Percentiles rank a stretch among this genome's conserved stretches.
phyloP scores from a whole-genome alignment of 1,284 basidiomycete genomes.

The Moesziomyces sp. region DNA sequence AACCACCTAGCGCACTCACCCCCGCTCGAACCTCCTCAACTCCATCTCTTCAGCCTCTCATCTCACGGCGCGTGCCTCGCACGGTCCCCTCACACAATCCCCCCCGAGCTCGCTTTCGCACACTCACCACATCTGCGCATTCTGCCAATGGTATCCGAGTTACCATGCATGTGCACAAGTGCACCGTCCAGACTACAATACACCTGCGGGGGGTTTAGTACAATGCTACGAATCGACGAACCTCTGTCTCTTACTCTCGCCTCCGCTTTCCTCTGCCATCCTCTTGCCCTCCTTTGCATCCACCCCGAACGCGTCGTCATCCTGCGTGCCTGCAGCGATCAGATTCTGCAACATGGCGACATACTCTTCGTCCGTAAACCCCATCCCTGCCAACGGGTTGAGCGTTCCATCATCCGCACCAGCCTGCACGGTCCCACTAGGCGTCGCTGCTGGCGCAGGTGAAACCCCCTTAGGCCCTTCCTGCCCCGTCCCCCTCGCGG shows the following conservation, averaged over 20 bases:
- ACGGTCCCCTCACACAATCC: too few relatives aligned
- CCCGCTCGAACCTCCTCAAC: too few relatives aligned
- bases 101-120: too few relatives aligned
- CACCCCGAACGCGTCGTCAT: constrained; percentile 26
- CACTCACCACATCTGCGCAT: too few relatives aligned
- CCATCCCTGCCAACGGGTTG: constrained; percentile 61
- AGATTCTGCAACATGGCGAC: constrained; percentile 63
- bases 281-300: neutral
- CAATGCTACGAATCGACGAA: constrained; percentile 2
- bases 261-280: neutral
- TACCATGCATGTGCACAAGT: too few relatives aligned
- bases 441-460: constrained; percentile 8
- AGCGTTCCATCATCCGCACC: constrained; percentile 26
- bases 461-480: constrained; percentile 6
- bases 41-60: too few relatives aligned
- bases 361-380: constrained; percentile 63
- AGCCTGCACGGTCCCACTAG: neutral
- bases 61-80: too few relatives aligned
- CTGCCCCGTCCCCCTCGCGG: constrained; percentile 70
- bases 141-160: too few relatives aligned
- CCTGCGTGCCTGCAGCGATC: constrained; percentile 54
- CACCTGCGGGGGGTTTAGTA: too few relatives aligned
- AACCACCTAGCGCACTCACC: too few relatives aligned
- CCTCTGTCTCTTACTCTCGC: neutral
- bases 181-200: too few relatives aligned